A percentile compares a stretch with the other conserved stretches of the same genome.
These are phyloP conservation scores for Podaxis mareebaensis DNA, from an alignment of 768 basidiomycete genomes.

Conservation along the genomic window DNA sequence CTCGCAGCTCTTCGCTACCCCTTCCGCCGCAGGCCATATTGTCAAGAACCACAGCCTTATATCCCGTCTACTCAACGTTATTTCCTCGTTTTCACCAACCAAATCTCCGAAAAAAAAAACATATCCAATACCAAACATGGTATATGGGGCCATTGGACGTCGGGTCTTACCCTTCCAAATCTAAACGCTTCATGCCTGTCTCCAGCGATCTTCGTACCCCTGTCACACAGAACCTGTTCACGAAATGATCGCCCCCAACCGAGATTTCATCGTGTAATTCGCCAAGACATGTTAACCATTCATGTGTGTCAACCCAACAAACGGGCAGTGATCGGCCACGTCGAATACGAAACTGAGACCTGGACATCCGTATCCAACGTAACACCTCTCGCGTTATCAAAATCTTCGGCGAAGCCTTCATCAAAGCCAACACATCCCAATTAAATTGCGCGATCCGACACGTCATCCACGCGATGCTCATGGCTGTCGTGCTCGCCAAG, in stretches of 20 bases:
- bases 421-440: slow-evolving; percentile 10
- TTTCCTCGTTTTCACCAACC: slow-evolving; percentile 90
- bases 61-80: slow-evolving; percentile 75
- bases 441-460: slow-evolving; percentile 6
- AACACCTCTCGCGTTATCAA: slow-evolving; percentile 84
- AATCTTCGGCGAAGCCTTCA: slow-evolving; percentile 79
- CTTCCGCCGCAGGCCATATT: slow-evolving; percentile 79
- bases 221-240: slow-evolving; percentile 83
- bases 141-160: slow-evolving; percentile 54
- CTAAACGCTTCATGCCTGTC: slow-evolving; percentile 94
- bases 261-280: slow-evolving; percentile 69
- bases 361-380: slow-evolving; percentile 98
- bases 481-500: slow-evolving; percentile 66
- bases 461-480: slow-evolving; percentile 61
- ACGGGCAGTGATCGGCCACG: slow-evolving; percentile 76
- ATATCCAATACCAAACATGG: slow-evolving; percentile 50
- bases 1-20: slow-evolving; percentile 90
- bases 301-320: slow-evolving; percentile 90
- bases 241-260: slow-evolving; percentile 68
- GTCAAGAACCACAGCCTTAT: slow-evolving; percentile 75
- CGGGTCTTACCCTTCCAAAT: slow-evolving; percentile 86
- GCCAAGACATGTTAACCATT: slow-evolving; percentile 83
- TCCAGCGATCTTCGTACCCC: slow-evolving; percentile 86
- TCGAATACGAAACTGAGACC: slow-evolving; percentile 95
- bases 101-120: slow-evolving; percentile 74